Evolutionary conservation across 345 rosid genomes (phyloP).

Genomic region (Aquilaria malaccensis): DNA sequence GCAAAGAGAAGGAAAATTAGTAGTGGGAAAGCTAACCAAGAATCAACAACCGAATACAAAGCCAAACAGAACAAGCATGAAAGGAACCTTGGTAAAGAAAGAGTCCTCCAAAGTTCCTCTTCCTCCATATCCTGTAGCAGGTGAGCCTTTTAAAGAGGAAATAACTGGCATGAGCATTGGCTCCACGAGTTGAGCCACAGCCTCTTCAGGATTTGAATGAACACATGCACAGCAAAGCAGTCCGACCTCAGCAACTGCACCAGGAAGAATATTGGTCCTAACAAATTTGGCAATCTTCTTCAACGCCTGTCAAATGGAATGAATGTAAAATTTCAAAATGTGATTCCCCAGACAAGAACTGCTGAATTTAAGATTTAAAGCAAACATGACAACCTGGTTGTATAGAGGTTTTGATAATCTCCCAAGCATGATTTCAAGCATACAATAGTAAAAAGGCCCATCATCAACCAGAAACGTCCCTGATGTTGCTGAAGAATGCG

Average conservation of each 20-base stretch:
- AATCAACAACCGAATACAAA: constrained; percentile 13
- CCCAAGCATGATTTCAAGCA: constrained; percentile 97
- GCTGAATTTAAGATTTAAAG: constrained; percentile 13
- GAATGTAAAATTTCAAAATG: constrained; percentile 10
- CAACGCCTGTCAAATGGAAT: constrained; percentile 57
- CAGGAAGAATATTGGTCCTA: constrained; percentile 88
- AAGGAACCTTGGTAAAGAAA: constrained; percentile 60
- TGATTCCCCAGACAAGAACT: neutral
- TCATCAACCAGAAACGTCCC: constrained; percentile 98
- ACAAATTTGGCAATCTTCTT: constrained; percentile 95
- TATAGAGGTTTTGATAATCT: constrained; percentile 78
- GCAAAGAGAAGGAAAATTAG: constrained; percentile 12
- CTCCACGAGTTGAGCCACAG: constrained; percentile 74
- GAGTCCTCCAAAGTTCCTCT: constrained; percentile 40
- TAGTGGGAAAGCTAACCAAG: constrained; percentile 6
- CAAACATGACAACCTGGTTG: constrained; percentile 51
- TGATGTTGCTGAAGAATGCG: constrained; percentile 79
- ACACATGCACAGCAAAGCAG: constrained; percentile 97
- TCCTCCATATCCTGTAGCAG: constrained; percentile 90
- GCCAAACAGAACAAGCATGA: constrained; percentile 16
- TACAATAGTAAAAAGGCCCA: constrained; percentile 94
- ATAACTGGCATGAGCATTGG: constrained; percentile 72
- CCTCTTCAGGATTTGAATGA: constrained; percentile 93
- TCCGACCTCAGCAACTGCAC: constrained; percentile 99
- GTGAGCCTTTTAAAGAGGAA: constrained; percentile 85